Evolutionary conservation across 2,329 filamentous ascomycete genomes (phyloP).

Genomic region (Alternaria ethzedia): DNA sequence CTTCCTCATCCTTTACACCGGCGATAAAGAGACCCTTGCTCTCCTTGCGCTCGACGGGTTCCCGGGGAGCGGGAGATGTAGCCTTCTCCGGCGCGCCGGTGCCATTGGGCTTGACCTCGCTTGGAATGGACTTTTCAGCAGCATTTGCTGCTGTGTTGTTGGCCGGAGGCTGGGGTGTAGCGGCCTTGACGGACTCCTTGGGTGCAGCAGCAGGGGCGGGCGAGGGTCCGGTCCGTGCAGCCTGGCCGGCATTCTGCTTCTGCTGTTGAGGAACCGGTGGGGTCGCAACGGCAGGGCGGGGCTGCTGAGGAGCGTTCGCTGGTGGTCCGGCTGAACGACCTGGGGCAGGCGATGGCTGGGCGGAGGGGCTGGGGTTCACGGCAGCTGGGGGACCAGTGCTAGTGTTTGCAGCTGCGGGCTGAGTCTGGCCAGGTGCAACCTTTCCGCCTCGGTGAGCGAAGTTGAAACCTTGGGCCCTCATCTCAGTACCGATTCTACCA

Average conservation of each 20-base stretch:
- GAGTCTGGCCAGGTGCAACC: constrained; percentile 50
- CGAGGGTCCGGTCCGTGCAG: constrained; percentile 49
- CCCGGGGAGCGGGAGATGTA: constrained; percentile 53
- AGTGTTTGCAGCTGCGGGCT: constrained; percentile 45
- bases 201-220: constrained; percentile 49
- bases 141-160: constrained; percentile 41
- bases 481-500: constrained; percentile 95
- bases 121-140: constrained; percentile 49
- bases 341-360: constrained; percentile 47
- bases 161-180: constrained; percentile 55
- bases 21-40: constrained; percentile 89
- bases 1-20: constrained; percentile 82
- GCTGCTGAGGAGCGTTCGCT: constrained; percentile 42
- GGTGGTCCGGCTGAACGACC: constrained; percentile 40
- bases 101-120: constrained; percentile 59
- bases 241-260: constrained; percentile 51
- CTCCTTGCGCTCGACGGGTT: constrained; percentile 63
- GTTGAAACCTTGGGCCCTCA: constrained; percentile 99
- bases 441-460: constrained; percentile 95
- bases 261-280: constrained; percentile 49
- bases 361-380: constrained; percentile 46
- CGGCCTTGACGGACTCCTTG: constrained; percentile 57
- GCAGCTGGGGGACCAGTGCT: constrained; percentile 46
- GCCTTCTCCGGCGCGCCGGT: constrained; percentile 51
- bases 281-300: constrained; percentile 39